phyloP scores from a whole-genome alignment of 192 early-diverging fungal species.

The Radiomyces spectabilis region DNA sequence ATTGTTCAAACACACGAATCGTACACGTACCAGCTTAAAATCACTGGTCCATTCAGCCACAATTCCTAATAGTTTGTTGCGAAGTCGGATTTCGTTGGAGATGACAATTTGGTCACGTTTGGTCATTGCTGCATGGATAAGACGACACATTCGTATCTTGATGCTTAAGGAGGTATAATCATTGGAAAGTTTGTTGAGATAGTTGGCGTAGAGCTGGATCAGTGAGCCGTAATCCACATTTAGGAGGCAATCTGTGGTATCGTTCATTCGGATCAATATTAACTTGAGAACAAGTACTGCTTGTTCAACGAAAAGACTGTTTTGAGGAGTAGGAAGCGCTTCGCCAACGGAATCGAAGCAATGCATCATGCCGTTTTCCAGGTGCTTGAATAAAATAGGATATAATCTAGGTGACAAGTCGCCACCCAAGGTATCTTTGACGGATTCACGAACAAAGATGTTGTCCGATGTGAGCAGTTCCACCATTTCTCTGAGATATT shows the following conservation, averaged over 20 bases:
- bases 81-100: slow-evolving; percentile 43
- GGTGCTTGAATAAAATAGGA: slow-evolving; percentile 49
- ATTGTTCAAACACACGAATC: no score
- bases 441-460: slow-evolving; percentile 63
- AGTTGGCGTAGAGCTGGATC: slow-evolving; percentile 37
- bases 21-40: slow-evolving; percentile 31
- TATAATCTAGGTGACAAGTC: slow-evolving; percentile 67
- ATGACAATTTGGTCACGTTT: slow-evolving; percentile 48
- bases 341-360: slow-evolving; percentile 45
- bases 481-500: slow-evolving; percentile 65
- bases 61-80: slow-evolving; percentile 44
- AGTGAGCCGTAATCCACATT: slow-evolving; percentile 47
- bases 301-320: slow-evolving; percentile 52
- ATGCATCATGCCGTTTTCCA: slow-evolving; percentile 48
- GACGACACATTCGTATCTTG: slow-evolving; percentile 50
- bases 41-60: slow-evolving; percentile 52
- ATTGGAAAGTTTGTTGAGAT: slow-evolving; percentile 42
- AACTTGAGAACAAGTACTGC: slow-evolving; percentile 46
- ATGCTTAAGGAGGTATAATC: slow-evolving; percentile 31
- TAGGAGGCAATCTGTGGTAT: slow-evolving; percentile 14
- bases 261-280: slow-evolving; percentile 39
- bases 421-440: slow-evolving; percentile 71
- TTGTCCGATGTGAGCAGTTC: slow-evolving; percentile 69
- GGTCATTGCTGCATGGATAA: slow-evolving; percentile 42
- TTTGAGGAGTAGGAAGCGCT: slow-evolving; percentile 30